Evolutionary conservation across 352 stramenopile genomes (phyloP), one percentile per base, ranked within the genome.

Genomic region (Pythium oligandrum): DNA sequence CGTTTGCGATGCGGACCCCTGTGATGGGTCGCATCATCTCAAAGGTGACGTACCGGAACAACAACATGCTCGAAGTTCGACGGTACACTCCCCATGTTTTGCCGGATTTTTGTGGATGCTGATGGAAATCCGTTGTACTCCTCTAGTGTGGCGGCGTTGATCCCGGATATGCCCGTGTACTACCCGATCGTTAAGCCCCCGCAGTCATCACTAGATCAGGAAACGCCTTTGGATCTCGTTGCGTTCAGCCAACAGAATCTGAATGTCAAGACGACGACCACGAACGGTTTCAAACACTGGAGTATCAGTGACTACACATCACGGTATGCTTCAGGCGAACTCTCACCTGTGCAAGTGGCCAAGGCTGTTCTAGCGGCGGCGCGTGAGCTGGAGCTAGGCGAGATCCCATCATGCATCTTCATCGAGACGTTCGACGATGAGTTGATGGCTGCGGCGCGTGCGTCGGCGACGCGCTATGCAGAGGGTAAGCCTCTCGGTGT

Each of bases 141-240:
- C 2, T 30, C 26, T 57, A 78, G 70, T 30, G 61, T 86, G 32
- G 81, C 81, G 4, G 72, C 81, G 2, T 74, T 63, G n/a, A 67
- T 91, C 30, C 61, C 72, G 5, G 65, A 94, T 45, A 51, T 84
- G 50, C 88, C 88, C 7, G 49, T 96, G 35, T 95, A 94, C 58
- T 93, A 93, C 61, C 85, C 87, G 38, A 85, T 76, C 45, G 49
- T 87, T 44, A 64, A 77, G 11, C 75, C 77, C 1, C 48, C 12
- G n/a, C 32, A 36, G 26, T 10, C 9, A 10, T 17, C 44, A 35
- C 4, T 51, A 6, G 32, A 65, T 10, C 33, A 43, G 3, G 43
- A 51, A 3, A 39, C 58, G 17, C 59, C 63, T 34, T 44, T 60
- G 8, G 54, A 48, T 10, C 52, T 68, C 32, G 40, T 42, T 10